These are phyloP conservation scores for Coemansia sp. DNA, from an alignment of 192 early-diverging fungal species.

Conservation along the genomic window DNA sequence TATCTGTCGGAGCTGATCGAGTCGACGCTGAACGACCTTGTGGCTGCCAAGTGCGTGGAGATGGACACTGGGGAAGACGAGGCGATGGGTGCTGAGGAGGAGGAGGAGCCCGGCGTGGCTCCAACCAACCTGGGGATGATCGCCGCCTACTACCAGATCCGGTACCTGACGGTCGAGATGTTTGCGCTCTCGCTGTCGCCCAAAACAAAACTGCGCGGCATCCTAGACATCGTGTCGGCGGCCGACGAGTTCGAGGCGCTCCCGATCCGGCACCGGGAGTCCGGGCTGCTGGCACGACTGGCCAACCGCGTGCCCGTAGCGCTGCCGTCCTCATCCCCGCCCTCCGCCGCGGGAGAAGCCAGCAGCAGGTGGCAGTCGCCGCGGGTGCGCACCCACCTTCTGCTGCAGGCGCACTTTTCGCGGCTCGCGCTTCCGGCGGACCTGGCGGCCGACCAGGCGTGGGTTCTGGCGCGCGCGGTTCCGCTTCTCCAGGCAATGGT, in stretches of 20 bases:
- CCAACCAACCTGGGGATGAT: slow-evolving; percentile 97
- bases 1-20: slow-evolving; percentile 96
- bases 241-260: slow-evolving; percentile 91
- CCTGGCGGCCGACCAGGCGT: slow-evolving; percentile 87
- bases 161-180: slow-evolving; percentile 90
- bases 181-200: slow-evolving; percentile 84
- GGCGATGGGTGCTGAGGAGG: not conserved
- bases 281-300: slow-evolving; percentile 70
- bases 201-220: slow-evolving; percentile 84
- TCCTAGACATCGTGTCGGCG: slow-evolving; percentile 91
- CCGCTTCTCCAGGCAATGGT: slow-evolving; percentile 91
- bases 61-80: slow-evolving; percentile 21
- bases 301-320: slow-evolving; percentile 79
- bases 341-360: not conserved
- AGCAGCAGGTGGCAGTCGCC: slow-evolving; percentile 70
- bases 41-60: slow-evolving; percentile 74
- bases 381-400: slow-evolving; percentile 87
- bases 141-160: slow-evolving; percentile 96
- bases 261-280: slow-evolving; percentile 94
- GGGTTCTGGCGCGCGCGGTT: slow-evolving; percentile 64
- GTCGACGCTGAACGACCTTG: slow-evolving; percentile 81
- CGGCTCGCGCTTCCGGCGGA: slow-evolving; percentile 87
- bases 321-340: slow-evolving; percentile 11
- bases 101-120: slow-evolving; percentile 49
- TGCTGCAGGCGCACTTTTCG: slow-evolving; percentile 95